Conservation (phyloP, 148 eudicot species). For the Dysphania ambrosioides region DNA sequence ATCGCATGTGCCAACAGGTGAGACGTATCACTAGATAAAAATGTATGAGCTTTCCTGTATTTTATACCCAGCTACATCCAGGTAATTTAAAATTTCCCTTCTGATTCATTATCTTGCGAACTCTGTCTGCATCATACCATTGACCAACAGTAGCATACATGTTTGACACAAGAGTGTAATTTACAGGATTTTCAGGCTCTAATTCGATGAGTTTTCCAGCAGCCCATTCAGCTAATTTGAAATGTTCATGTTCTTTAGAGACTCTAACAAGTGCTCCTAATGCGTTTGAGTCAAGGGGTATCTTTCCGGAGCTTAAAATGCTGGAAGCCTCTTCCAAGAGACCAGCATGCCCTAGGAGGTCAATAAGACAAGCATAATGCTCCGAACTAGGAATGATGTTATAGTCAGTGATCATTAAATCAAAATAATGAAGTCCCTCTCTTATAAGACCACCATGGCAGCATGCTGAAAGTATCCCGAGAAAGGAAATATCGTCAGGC, state of each 20-base stretch:
- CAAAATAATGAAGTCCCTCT: slow-evolving; percentile 51
- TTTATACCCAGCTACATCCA: slow-evolving; percentile 68
- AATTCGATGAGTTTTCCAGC: slow-evolving; percentile 41
- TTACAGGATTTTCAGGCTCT: slow-evolving; percentile 44
- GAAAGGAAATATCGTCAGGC: slow-evolving; percentile 58
- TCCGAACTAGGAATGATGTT: slow-evolving; percentile 49
- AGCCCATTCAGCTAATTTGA: slow-evolving; percentile 54
- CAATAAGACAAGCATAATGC: slow-evolving; percentile 59
- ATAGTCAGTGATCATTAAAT: slow-evolving; percentile 44
- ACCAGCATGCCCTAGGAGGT: slow-evolving; percentile 65
- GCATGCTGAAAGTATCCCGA: slow-evolving; percentile 68
- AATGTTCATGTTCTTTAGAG: slow-evolving; percentile 49
- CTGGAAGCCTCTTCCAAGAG: slow-evolving; percentile 49
- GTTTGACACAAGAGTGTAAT: slow-evolving; percentile 54
- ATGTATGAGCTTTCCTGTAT: slow-evolving; percentile 34
- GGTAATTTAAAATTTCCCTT: slow-evolving; percentile 36
- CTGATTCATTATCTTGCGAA: slow-evolving; percentile 44
- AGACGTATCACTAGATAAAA: slow-evolving; percentile 31
- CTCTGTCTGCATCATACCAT: slow-evolving; percentile 55
- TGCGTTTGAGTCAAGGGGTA: slow-evolving; percentile 34
- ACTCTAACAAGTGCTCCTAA: slow-evolving; percentile 61
- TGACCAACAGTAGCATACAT: slow-evolving; percentile 51
- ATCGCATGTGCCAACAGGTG: slow-evolving; percentile 23
- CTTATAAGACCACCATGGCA: slow-evolving; percentile 56
- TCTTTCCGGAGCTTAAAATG: slow-evolving; percentile 34